Evolutionary conservation across 176 grass and related monocot species (phyloP), one percentile per base, ranked within the genome.

Genomic region (Pharus latifolius): DNA sequence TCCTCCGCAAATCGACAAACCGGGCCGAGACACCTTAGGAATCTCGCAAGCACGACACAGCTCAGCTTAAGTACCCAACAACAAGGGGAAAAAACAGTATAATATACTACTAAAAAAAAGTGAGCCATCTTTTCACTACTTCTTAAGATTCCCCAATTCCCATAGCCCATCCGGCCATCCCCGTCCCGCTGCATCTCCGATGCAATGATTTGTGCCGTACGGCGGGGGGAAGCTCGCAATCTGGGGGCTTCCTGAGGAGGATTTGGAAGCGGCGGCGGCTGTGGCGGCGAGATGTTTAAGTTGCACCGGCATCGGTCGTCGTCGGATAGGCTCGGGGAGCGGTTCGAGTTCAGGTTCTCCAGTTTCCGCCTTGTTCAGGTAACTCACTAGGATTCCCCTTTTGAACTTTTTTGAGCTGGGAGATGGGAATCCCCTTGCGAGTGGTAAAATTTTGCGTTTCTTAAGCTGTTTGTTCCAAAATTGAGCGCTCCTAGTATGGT

Each of bases 321-420:
- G 49, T 91, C 95, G 16, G 95, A 88, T 83, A 73, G 75, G 41
- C 50, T 80, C 44, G 95, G 84, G 52, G 90, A 99, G 30, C 91
- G 90, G 75, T 81, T 88, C 75, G 90, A 99, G 63, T 99, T 99
- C 90, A 75, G 72, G 18, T 90, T 99, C 81, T 94, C 82, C 53
- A 82, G 75, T 82, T 93, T 99, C 63, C 84, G 85, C 55, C 90
- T 82, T 70, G 64, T 87, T 78, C 84, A 94, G 95, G 95, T 99
- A 31, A 47, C 38, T 8, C 28, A 45, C 13, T 37, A 60, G 28
- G 38, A 38, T 31, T 29, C 19, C 10, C n/a, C 9, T 18, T 49
- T 38, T 53, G 52, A 10, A 4, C 44, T 17, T 22, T 42, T 41
- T 32, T 38, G 35, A 38, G 35, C 35, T 38, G 35, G 35, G n/a